Conservation (phyloP, 306 rosid species). For the Coriaria nepalensis region DNA sequence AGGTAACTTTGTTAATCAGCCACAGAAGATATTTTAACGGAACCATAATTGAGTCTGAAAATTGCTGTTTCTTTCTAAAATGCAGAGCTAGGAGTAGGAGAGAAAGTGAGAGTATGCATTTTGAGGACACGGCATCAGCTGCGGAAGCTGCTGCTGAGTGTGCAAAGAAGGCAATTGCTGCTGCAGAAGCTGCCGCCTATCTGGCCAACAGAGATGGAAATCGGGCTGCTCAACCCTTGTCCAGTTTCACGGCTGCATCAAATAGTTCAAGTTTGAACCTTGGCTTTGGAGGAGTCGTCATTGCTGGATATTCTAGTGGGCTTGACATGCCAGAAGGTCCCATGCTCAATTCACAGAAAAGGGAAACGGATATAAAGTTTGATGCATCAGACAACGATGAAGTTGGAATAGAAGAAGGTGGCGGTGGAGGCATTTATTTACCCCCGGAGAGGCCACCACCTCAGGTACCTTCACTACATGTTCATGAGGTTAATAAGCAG, state of each 20-base stretch:
- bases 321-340: too few species aligned
- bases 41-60: neutral
- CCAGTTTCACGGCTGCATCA: too few species aligned
- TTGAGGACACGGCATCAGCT: conserved; percentile 48
- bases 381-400: conserved; percentile 82
- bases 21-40: neutral
- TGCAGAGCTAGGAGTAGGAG: conserved; percentile 25
- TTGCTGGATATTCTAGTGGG: conserved; percentile 8
- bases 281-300: conserved; percentile 16
- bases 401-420: conserved; percentile 28
- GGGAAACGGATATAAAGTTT: conserved; percentile 45
- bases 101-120: conserved; percentile 24
- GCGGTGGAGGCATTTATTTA: conserved; percentile 12
- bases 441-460: conserved; percentile 61
- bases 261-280: conserved; percentile 12
- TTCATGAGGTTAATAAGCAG: too few species aligned
- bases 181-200: conserved; percentile 88
- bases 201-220: conserved; percentile 52
- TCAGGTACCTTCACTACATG: conserved; percentile 28
- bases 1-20: conserved; percentile 14
- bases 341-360: conserved; percentile 22
- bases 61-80: conserved; percentile 9
- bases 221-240: conserved; percentile 20
- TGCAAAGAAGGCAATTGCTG: conserved; percentile 77
- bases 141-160: conserved; percentile 89